Conservation (phyloP, 2,329 filamentous ascomycete genomes). For the Diaporthe ampelina region DNA sequence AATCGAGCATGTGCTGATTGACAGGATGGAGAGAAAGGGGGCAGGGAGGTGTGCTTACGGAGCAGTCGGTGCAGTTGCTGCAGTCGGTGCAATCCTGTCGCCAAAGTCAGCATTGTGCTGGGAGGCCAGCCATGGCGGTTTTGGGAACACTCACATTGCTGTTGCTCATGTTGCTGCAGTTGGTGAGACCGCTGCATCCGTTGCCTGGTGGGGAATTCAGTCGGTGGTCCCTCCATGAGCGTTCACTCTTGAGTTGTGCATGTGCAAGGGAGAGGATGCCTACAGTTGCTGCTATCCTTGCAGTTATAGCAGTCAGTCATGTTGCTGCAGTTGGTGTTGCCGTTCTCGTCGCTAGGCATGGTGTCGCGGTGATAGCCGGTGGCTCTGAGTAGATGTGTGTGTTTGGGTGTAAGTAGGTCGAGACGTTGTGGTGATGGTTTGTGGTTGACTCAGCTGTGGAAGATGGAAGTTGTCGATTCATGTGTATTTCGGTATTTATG, state of each 20-base stretch:
- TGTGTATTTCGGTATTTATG: neutral
- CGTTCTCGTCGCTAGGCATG: slow-evolving; percentile 27
- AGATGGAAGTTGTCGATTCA: neutral
- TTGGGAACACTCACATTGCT: slow-evolving; percentile 1
- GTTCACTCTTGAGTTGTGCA: neutral
- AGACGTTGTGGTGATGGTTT: neutral
- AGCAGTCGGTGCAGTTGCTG: slow-evolving; percentile 32
- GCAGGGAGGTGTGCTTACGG: neutral
- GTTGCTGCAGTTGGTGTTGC: slow-evolving; percentile 39
- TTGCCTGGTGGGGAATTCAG: neutral
- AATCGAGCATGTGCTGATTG: neutral
- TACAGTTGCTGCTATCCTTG: slow-evolving; percentile 40
- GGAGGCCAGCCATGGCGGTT: neutral
- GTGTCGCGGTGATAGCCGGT: neutral
- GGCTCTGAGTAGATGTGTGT: neutral
- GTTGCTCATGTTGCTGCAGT: slow-evolving; percentile 37
- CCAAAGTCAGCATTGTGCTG: neutral
- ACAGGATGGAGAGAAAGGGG: neutral
- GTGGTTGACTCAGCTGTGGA: neutral
- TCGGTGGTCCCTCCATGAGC: neutral
- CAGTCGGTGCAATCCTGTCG: slow-evolving; percentile 16
- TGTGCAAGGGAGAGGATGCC: neutral
- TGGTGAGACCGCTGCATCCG: neutral
- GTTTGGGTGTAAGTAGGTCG: neutral
- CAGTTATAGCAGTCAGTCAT: slow-evolving; percentile 38